Percentiles rank a stretch among this genome's conserved stretches.
These are phyloP conservation scores for Pythium oligandrum DNA, from an alignment of 352 stramenopile genomes.

Conservation along the genomic window DNA sequence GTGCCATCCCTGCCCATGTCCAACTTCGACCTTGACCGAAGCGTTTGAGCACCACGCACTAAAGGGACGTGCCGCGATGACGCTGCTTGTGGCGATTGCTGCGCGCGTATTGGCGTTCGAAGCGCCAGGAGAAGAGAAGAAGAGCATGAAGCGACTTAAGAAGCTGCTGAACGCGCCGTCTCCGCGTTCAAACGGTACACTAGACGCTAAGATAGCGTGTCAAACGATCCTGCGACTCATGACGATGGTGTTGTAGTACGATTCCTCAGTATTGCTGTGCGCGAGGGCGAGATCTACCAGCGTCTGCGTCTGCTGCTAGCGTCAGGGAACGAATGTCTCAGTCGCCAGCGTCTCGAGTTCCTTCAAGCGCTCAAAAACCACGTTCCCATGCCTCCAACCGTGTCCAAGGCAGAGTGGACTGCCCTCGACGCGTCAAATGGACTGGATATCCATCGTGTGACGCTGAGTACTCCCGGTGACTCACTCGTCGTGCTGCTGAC, in stretches of 20 bases:
- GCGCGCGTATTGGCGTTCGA: conserved; percentile 41
- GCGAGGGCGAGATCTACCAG: not conserved
- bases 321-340: not conserved
- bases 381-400: not conserved
- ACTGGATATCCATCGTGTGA: conserved; percentile 3
- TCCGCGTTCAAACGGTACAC: conserved; percentile 11
- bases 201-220: not conserved
- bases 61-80: not conserved
- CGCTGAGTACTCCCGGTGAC: not conserved
- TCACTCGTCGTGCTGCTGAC: conserved; percentile 26
- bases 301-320: not conserved
- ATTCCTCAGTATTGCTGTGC: not conserved
- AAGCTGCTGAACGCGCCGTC: conserved; percentile 15
- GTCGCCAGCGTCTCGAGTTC: not conserved
- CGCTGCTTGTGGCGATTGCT: conserved; percentile 28
- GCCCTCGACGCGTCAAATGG: not conserved
- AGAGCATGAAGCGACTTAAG: conserved; percentile 17
- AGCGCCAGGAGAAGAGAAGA: conserved; percentile 26
- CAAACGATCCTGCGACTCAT: conserved; percentile 3
- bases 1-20: not conserved
- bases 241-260: not conserved
- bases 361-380: not conserved
- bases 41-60: too few relatives aligned
- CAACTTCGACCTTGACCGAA: conserved; percentile 2
- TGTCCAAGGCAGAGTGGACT: not conserved